A percentile compares a stretch with the other conserved stretches of the same genome.
Evolutionary conservation across 371 early-diverging fungal genomes (phyloP).

Genomic region (Fennellomyces sp.): DNA sequence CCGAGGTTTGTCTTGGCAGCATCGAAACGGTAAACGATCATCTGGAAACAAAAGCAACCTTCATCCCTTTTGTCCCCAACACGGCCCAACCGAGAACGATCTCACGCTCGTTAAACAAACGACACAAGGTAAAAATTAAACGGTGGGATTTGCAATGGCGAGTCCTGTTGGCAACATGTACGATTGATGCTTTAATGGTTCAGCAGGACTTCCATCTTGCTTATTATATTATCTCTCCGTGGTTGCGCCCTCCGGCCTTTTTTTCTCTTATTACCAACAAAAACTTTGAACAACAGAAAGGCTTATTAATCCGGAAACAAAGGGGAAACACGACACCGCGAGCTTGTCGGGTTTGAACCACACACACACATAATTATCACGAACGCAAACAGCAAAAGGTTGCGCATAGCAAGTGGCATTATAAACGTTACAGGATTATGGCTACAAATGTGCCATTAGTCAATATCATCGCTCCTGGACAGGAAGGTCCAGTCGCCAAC

Average conservation of each 20-base stretch:
- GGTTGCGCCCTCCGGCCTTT: background rate
- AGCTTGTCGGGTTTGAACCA: no score
- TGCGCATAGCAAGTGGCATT: background rate
- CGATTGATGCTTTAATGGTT: no score
- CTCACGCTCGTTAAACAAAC: background rate
- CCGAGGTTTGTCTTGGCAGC: no score
- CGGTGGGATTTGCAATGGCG: background rate
- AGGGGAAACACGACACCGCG: no score
- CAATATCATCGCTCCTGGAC: slow-evolving; percentile 15
- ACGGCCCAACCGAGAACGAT: no score
- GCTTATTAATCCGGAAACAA: no score
- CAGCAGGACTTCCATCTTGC: background rate
- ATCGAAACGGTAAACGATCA: no score
- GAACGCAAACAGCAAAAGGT: background rate
- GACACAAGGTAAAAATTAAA: background rate
- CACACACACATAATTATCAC: no score
- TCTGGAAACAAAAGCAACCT: no score
- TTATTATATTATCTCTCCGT: slow-evolving; percentile 2
- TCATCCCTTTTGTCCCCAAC: no score
- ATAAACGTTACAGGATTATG: slow-evolving; percentile 18
- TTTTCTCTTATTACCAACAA: background rate
- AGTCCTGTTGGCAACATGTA: no score
- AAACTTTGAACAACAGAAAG: no score
- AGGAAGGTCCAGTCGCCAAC: slow-evolving; percentile 21
- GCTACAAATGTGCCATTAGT: slow-evolving; percentile 22